Evolutionary conservation across 1,284 basidiomycete genomes (phyloP).

Genomic region (Ganoderma lucidum): DNA sequence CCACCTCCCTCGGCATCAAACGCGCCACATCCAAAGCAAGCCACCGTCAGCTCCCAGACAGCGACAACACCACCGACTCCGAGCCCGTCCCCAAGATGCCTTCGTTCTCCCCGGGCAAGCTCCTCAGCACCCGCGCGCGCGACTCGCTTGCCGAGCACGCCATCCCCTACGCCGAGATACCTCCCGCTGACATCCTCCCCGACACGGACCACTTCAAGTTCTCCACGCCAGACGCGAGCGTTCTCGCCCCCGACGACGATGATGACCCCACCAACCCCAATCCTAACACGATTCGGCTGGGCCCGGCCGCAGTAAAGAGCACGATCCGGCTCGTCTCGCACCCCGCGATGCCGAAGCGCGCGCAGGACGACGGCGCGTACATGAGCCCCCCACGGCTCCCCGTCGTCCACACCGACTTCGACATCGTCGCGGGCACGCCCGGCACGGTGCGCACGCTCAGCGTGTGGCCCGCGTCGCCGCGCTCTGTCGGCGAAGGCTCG

Average conservation of each 20-base stretch:
- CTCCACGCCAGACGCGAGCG: constrained; percentile 44
- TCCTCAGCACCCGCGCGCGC: constrained; percentile 29
- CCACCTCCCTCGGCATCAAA: constrained; percentile 73
- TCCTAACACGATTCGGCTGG: constrained; percentile 54
- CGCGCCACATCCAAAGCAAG: constrained; percentile 49
- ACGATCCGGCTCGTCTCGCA: constrained; percentile 65
- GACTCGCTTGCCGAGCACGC: constrained; percentile 57
- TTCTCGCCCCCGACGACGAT: constrained; percentile 31
- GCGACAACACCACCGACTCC: constrained; percentile 15
- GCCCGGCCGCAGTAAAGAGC: constrained; percentile 52
- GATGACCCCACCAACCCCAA: constrained; percentile 44
- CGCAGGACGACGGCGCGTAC: constrained; percentile 14
- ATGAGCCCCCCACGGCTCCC: constrained; percentile 64
- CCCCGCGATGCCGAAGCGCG: constrained; percentile 16
- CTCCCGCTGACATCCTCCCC: constrained; percentile 49
- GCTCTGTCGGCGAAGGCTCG: constrained; percentile 13
- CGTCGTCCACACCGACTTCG: constrained; percentile 70
- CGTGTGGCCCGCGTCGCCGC: constrained; percentile 57
- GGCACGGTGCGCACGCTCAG: constrained; percentile 40
- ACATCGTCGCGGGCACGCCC: constrained; percentile 68
- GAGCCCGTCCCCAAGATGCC: constrained; percentile 19
- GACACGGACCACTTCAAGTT: constrained; percentile 60
- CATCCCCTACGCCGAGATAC: constrained; percentile 61
- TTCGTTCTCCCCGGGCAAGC: constrained; percentile 28
- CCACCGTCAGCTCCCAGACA: constrained; percentile 3